Evolutionary conservation across 768 basidiomycete genomes (phyloP).

Genomic region (Xerocomus potaroensis): DNA sequence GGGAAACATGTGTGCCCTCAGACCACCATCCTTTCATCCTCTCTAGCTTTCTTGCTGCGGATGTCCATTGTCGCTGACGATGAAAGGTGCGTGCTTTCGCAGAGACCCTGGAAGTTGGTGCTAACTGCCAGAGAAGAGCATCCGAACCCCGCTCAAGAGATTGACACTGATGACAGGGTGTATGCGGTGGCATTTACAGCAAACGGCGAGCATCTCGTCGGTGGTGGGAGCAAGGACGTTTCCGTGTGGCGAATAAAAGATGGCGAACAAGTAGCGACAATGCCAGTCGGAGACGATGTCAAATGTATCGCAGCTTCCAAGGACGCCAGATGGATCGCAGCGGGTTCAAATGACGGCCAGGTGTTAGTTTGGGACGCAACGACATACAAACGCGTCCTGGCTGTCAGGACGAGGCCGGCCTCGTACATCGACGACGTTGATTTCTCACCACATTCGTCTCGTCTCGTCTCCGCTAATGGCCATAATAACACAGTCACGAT

Average conservation of each 20-base stretch:
- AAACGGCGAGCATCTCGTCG: not conserved
- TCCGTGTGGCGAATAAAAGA: not conserved
- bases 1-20: too few relatives aligned
- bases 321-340: not conserved
- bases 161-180: too few relatives aligned
- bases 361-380: not conserved
- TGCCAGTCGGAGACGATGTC: not conserved
- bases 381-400: not conserved
- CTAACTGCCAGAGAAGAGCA: too few relatives aligned
- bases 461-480: not conserved
- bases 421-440: not conserved
- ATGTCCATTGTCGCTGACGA: too few relatives aligned
- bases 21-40: too few relatives aligned
- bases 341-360: not conserved
- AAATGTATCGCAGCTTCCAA: not conserved
- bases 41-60: too few relatives aligned
- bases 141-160: too few relatives aligned
- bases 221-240: not conserved
- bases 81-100: too few relatives aligned
- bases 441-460: constrained; percentile 5
- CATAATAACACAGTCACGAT: not conserved
- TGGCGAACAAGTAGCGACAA: not conserved
- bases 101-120: too few relatives aligned
- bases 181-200: too few relatives aligned
- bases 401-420: not conserved